Conservation (phyloP, 805 yeast species). For the Nakazawaea anatomiae region DNA sequence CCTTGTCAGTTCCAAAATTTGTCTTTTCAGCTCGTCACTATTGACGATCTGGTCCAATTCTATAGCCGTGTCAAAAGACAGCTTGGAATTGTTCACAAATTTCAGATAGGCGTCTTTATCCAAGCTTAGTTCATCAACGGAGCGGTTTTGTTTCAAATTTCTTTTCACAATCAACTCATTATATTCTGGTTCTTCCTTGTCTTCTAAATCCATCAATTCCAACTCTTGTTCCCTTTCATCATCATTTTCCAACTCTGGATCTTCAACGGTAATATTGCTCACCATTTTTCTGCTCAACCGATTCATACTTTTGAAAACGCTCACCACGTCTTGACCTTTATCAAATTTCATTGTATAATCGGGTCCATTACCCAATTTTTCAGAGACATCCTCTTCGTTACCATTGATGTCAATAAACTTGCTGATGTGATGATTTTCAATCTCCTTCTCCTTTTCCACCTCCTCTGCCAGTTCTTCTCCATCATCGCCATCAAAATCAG, state of each 20-base stretch:
- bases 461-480: constrained; percentile 26
- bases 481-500: constrained; percentile 41
- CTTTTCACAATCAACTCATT: constrained; percentile 36
- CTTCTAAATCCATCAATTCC: constrained; percentile 46
- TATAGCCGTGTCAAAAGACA: constrained; percentile 15
- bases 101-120: constrained; percentile 18
- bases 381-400: constrained; percentile 76
- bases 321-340: constrained; percentile 59
- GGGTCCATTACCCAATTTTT: constrained; percentile 70
- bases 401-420: constrained; percentile 76
- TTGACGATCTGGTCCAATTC: constrained; percentile 22
- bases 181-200: constrained; percentile 40
- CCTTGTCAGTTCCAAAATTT: constrained; percentile 35
- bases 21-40: constrained; percentile 19
- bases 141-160: constrained; percentile 18
- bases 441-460: constrained; percentile 10
- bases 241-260: constrained; percentile 23
- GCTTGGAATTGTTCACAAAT: constrained; percentile 16
- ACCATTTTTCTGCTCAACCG: constrained; percentile 80
- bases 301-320: constrained; percentile 84
- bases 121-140: constrained; percentile 17
- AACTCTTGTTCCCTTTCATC: constrained; percentile 37
- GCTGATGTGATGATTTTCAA: constrained; percentile 44
- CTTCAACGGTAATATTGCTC: constrained; percentile 40
- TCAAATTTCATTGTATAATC: constrained; percentile 81